These are phyloP conservation scores for Podospora bellae-mahoneyi DNA, from an alignment of 495 filamentous ascomycete genomes.

Conservation along the genomic window DNA sequence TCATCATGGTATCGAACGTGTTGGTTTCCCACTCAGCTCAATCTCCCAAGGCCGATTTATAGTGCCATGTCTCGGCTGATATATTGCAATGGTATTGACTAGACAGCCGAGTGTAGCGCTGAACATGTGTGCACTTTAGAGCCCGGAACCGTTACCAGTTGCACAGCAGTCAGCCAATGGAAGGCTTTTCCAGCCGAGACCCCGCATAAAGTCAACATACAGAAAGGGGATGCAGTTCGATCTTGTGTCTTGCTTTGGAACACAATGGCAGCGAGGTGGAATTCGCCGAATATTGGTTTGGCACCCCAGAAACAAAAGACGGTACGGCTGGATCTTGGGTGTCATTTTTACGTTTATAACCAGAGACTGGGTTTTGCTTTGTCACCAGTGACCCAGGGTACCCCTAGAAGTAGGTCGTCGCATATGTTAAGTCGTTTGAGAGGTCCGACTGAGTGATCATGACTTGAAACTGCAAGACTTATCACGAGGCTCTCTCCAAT, in stretches of 20 bases:
- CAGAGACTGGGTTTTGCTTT: neutral
- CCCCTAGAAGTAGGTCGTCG: too few relatives aligned
- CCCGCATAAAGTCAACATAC: slow-evolving; percentile 46
- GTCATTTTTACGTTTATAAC: neutral
- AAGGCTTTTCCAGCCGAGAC: neutral
- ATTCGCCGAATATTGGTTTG: neutral
- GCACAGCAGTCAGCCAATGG: neutral
- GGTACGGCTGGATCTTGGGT: neutral
- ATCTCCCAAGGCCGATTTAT: neutral
- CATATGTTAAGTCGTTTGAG: too few relatives aligned
- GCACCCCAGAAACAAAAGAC: neutral
- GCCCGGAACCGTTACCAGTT: neutral
- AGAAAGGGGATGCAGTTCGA: slow-evolving; percentile 1
- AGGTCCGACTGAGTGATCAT: too few relatives aligned
- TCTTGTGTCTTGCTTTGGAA: neutral
- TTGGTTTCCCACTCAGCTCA: slow-evolving; percentile 3
- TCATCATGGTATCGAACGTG: neutral
- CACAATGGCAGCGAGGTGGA: neutral
- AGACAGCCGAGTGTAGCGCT: slow-evolving; percentile 1
- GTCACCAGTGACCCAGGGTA: neutral
- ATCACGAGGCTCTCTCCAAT: too few relatives aligned
- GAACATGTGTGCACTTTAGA: neutral
- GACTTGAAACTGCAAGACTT: too few relatives aligned
- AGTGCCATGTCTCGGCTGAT: neutral
- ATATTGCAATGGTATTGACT: neutral